Evolutionary conservation across 2,329 filamentous ascomycete species (phyloP), one percentile per base, ranked within the genome.

Genomic region (Ilyonectria mors-panacis): DNA sequence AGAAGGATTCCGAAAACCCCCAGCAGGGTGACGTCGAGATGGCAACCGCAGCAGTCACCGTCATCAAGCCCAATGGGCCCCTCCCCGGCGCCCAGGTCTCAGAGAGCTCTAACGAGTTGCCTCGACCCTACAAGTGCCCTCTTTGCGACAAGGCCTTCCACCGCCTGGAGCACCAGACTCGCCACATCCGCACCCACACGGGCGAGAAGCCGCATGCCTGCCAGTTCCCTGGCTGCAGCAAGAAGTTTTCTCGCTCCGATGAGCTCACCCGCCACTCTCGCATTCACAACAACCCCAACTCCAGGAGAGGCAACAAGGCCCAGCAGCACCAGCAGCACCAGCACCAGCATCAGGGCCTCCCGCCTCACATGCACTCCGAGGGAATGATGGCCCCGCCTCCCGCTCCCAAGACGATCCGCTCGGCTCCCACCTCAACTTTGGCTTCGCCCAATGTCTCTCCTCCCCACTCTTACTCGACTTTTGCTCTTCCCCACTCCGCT

Each of bases 221-320:
- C 89, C 92, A 94, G 80, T 98, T 95, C 78, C 94, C 94, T 4
- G 94, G 95, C 76, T 98, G 95, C 89, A 95, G 93, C 75, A 98
- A 98, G 85, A 94, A 95, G 77, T 98, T 99, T 85, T 97, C 94
- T 71, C 92, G 95, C 71, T 98, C 95, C 13, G 95, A 99, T 79
- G 95, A 99, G 84, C 87, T 99, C 75, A 99, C 96, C 69, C 92
- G 95, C 68, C 95, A 99, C 84, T 98, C 95, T 80, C 90, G 95
- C 81, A 99, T 99, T 85, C 95, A 99, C 89, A 98, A 94, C 89
- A 99, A 98, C 84, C 95, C 96, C 66, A 98, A 98, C 87, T 98
- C 95, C 65, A 89, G 96, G 79, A 88, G 95, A 78, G 95, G 94
- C 73, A 97, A 97, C 87, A 97, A 97, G 86, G 90, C 81, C 30